Conservation (phyloP, 2,329 filamentous ascomycete species). For the Davidsoniella virescens region DNA sequence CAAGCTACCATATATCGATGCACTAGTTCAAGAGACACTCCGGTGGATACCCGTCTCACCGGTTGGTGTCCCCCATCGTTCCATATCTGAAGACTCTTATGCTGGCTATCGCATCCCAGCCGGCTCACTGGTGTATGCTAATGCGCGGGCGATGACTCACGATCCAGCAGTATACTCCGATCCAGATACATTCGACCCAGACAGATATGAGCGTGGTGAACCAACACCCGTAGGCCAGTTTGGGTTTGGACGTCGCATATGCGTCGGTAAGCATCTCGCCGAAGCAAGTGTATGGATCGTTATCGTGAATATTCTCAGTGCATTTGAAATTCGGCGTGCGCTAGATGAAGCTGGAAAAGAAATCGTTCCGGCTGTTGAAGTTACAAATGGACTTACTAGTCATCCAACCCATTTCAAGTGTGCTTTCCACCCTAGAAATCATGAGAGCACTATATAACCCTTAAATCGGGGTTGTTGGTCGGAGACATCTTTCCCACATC, state of each 20-base stretch:
- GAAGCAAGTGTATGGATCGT: conserved; percentile 27
- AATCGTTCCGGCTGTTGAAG: conserved; percentile 18
- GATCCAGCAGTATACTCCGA: conserved; percentile 25
- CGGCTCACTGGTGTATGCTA: conserved; percentile 30
- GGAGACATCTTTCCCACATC: too few species aligned
- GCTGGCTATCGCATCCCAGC: conserved; percentile 39
- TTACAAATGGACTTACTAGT: conserved; percentile 18
- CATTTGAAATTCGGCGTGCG: conserved; percentile 15
- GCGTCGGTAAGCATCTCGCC: conserved; percentile 34
- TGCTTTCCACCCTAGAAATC: neutral
- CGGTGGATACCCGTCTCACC: conserved; percentile 30
- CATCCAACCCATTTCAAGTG: conserved; percentile 18
- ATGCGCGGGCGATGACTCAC: conserved; percentile 28
- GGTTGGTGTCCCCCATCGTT: conserved; percentile 37
- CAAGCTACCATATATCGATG: conserved; percentile 27
- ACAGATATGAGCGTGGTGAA: conserved; percentile 28
- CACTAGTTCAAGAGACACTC: conserved; percentile 30
- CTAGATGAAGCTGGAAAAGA: conserved; percentile 21
- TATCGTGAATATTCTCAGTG: conserved; percentile 24
- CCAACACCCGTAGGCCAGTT: conserved; percentile 31
- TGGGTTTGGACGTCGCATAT: conserved; percentile 36
- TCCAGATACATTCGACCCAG: conserved; percentile 29
- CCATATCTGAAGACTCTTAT: conserved; percentile 39
- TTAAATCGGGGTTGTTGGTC: too few species aligned
- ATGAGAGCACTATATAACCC: too few species aligned